These are phyloP conservation scores for Lepraria neglecta DNA, from an alignment of 495 filamentous ascomycete genomes.

Conservation along the genomic window DNA sequence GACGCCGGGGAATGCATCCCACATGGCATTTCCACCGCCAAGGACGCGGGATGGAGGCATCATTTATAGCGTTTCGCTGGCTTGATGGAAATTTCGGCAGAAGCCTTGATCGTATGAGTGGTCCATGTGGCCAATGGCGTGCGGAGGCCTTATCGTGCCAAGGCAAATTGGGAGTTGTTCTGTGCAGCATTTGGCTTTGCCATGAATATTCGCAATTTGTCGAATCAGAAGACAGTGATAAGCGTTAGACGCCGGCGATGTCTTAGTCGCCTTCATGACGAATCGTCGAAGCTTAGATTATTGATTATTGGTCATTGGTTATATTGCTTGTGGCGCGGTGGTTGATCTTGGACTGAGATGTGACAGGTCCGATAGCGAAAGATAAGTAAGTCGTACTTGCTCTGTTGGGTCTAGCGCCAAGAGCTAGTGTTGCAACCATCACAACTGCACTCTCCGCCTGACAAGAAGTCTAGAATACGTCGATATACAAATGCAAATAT, in stretches of 20 bases:
- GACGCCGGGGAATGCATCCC: not conserved
- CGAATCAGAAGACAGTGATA: conserved; percentile 4
- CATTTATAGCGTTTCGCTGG: not conserved
- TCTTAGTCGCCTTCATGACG: not conserved
- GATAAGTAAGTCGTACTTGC: not conserved
- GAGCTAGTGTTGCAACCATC: conserved; percentile 2
- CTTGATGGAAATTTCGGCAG: not conserved
- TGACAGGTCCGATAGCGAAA: conserved; percentile 10
- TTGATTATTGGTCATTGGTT: not conserved
- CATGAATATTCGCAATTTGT: not conserved
- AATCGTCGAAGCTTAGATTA: not conserved
- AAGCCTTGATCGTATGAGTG: not conserved
- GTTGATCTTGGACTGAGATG: not conserved
- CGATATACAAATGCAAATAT: not conserved
- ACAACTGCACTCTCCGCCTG: not conserved
- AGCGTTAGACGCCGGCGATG: not conserved
- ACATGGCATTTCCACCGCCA: conserved; percentile 8
- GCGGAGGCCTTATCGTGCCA: not conserved
- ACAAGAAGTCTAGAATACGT: not conserved
- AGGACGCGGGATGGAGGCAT: conserved; percentile 6
- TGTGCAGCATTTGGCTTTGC: not conserved
- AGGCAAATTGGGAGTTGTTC: not conserved
- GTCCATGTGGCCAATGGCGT: conserved; percentile 4
- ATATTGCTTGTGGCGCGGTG: not conserved
- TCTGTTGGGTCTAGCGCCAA: not conserved